A percentile compares a stretch with the other conserved stretches of the same genome.
These are phyloP conservation scores for Conticribra guillardii DNA, from an alignment of 108 stramenopile species.

Conservation along the genomic window DNA sequence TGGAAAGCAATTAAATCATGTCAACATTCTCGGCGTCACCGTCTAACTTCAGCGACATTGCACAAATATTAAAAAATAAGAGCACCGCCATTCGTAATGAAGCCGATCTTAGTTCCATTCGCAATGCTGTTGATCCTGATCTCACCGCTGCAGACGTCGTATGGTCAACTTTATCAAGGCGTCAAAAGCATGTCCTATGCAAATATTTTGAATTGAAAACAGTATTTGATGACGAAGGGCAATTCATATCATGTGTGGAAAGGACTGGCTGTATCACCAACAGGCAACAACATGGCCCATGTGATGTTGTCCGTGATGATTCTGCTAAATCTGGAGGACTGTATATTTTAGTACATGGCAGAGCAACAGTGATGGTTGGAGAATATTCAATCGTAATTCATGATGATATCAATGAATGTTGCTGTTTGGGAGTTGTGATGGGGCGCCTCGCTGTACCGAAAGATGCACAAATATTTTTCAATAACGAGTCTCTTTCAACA, in stretches of 20 bases:
- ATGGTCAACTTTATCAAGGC: background rate
- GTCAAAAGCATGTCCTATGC: background rate
- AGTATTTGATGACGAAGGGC: background rate
- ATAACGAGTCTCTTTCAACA: too few species aligned
- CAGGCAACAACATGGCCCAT: too few species aligned
- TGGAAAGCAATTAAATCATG: too few species aligned
- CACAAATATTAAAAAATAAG: background rate
- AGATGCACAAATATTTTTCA: background rate
- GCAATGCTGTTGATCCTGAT: background rate
- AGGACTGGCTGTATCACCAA: too few species aligned
- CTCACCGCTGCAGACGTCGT: background rate
- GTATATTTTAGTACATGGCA: too few species aligned
- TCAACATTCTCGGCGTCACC: too few species aligned
- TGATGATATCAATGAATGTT: too few species aligned
- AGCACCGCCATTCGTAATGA: background rate
- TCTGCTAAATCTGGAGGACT: too few species aligned
- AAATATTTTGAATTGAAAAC: constrained; percentile 11
- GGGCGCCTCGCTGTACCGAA: constrained; percentile 3
- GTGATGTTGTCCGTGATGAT: too few species aligned
- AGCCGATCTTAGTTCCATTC: background rate
- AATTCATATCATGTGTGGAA: background rate
- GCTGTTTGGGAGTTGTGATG: too few species aligned
- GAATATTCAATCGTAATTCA: background rate
- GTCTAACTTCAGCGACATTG: too few species aligned
- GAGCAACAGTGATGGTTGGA: background rate